These are phyloP conservation scores for Uronychia setigera DNA, from an alignment of 73 alveolate genomes.

Conservation along the genomic window DNA sequence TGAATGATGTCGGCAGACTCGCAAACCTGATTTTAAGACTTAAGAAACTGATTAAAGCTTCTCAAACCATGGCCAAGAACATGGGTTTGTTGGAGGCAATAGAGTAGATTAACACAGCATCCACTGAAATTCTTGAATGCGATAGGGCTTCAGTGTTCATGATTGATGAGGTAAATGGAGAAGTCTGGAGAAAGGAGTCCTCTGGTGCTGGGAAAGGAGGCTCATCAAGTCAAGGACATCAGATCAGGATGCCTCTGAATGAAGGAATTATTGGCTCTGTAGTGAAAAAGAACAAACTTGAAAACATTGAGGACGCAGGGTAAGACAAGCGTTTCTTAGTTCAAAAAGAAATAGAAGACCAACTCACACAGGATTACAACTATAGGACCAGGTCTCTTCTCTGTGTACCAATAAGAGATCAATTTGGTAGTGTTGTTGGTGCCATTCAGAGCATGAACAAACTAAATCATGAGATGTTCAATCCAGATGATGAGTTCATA, in stretches of 20 bases:
- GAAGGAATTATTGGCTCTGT: slow-evolving; percentile 76
- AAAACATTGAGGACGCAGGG: slow-evolving; percentile 72
- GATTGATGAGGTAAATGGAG: slow-evolving; percentile 63
- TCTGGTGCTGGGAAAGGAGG: slow-evolving; percentile 68
- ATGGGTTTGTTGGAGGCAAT: slow-evolving; percentile 34
- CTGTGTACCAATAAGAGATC: slow-evolving; percentile 70
- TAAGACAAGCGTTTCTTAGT: slow-evolving; percentile 57
- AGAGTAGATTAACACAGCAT: slow-evolving; percentile 29
- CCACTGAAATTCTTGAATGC: slow-evolving; percentile 57
- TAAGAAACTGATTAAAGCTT: slow-evolving; percentile 16
- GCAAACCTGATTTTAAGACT: slow-evolving; percentile 29
- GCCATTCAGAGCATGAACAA: slow-evolving; percentile 27
- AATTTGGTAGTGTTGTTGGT: slow-evolving; percentile 38
- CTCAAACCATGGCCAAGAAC: slow-evolving; percentile 32
- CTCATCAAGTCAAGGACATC: slow-evolving; percentile 42
- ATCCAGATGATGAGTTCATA: slow-evolving; percentile 58
- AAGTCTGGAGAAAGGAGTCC: slow-evolving; percentile 57
- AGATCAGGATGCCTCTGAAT: slow-evolving; percentile 63
- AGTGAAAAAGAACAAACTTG: slow-evolving; percentile 36
- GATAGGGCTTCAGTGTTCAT: slow-evolving; percentile 76
- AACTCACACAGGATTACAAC: slow-evolving; percentile 24
- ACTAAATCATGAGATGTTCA: slow-evolving; percentile 13
- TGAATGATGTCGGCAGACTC: slow-evolving; percentile 36
- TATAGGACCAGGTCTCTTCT: slow-evolving; percentile 69
- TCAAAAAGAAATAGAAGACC: slow-evolving; percentile 62